These are phyloP conservation scores for Xylaria sp. DNA, from an alignment of 2,329 filamentous ascomycete species.

Conservation along the genomic window DNA sequence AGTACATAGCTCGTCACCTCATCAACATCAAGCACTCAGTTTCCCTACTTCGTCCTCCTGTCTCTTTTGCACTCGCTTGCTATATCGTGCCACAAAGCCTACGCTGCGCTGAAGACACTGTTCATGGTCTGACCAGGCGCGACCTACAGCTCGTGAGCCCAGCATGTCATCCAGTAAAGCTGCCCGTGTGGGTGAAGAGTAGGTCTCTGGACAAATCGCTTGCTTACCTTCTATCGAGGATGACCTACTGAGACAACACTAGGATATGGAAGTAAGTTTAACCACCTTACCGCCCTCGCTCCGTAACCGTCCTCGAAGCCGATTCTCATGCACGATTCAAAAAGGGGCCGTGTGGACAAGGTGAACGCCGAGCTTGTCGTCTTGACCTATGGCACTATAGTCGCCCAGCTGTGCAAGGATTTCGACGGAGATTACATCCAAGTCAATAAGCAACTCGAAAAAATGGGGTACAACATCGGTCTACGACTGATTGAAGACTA, in stretches of 20 bases:
- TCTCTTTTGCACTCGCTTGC: background rate
- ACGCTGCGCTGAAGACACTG: slow-evolving; percentile 10
- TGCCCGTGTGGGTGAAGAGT: slow-evolving; percentile 72
- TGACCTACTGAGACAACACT: slow-evolving; percentile 39
- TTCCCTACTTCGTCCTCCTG: slow-evolving; percentile 1
- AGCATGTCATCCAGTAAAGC: slow-evolving; percentile 70
- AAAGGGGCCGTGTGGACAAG: slow-evolving; percentile 93
- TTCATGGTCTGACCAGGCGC: slow-evolving; percentile 44
- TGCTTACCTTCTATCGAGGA: slow-evolving; percentile 11
- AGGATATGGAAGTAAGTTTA: slow-evolving; percentile 91
- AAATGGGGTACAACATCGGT: slow-evolving; percentile 99
- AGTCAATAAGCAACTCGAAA: slow-evolving; percentile 97
- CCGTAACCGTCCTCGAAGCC: slow-evolving; percentile 10
- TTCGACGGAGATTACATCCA: slow-evolving; percentile 93
- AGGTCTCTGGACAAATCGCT: slow-evolving; percentile 48
- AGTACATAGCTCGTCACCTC: background rate
- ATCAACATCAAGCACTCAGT: background rate
- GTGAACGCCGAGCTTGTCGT: slow-evolving; percentile 98
- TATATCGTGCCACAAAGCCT: slow-evolving; percentile 6
- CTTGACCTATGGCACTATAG: slow-evolving; percentile 96
- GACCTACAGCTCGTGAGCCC: slow-evolving; percentile 45
- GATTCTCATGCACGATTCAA: slow-evolving; percentile 34
- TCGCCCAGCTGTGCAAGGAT: slow-evolving; percentile 95
- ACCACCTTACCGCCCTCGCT: slow-evolving; percentile 4
- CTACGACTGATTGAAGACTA: slow-evolving; percentile 97